These are phyloP conservation scores for Pythium scleroteichum DNA, from an alignment of 352 stramenopile genomes.

Conservation along the genomic window DNA sequence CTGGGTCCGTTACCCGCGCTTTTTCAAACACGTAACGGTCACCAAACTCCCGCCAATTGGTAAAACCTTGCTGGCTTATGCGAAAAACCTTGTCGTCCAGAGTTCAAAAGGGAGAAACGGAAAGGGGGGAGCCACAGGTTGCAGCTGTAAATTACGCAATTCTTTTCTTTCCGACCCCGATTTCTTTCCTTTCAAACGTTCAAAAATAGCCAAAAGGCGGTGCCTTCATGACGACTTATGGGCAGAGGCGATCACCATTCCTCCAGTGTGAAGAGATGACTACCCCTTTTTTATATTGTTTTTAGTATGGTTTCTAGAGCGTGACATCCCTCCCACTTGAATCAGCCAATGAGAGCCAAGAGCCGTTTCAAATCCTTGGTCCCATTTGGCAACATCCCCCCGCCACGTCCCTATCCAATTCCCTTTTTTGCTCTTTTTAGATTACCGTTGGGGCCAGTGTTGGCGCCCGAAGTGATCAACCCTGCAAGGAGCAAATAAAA, in stretches of 20 bases:
- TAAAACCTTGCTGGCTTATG: constrained; percentile 17
- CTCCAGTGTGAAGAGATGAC: constrained; percentile 5
- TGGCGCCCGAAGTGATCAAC: constrained; percentile 2
- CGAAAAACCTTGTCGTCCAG: constrained; percentile 25
- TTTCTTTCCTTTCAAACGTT: constrained; percentile 42
- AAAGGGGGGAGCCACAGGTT: constrained; percentile 25
- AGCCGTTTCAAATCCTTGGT: constrained; percentile 32
- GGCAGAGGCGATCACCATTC: constrained; percentile 23
- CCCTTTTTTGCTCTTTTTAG: constrained; percentile 24
- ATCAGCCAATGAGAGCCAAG: constrained; percentile 21
- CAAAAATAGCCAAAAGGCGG: constrained; percentile 34
- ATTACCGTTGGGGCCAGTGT: constrained; percentile 16
- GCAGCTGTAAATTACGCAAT: constrained; percentile 26
- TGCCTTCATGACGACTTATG: constrained; percentile 17
- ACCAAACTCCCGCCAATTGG: constrained; percentile 27
- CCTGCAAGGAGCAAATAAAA: constrained; percentile 16
- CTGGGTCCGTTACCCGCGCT: constrained; percentile 30
- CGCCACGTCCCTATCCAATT: constrained; percentile 25
- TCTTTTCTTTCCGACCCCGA: constrained; percentile 19
- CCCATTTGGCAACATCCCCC: constrained; percentile 27
- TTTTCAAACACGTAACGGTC: constrained; percentile 31
- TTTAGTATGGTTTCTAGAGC: constrained; percentile 8
- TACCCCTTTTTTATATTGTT: constrained; percentile 5
- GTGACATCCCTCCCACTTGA: constrained; percentile 19
- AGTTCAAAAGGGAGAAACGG: constrained; percentile 22